phyloP scores from a whole-genome alignment of 768 basidiomycete species.

The Gelatoporia subvermispora region DNA sequence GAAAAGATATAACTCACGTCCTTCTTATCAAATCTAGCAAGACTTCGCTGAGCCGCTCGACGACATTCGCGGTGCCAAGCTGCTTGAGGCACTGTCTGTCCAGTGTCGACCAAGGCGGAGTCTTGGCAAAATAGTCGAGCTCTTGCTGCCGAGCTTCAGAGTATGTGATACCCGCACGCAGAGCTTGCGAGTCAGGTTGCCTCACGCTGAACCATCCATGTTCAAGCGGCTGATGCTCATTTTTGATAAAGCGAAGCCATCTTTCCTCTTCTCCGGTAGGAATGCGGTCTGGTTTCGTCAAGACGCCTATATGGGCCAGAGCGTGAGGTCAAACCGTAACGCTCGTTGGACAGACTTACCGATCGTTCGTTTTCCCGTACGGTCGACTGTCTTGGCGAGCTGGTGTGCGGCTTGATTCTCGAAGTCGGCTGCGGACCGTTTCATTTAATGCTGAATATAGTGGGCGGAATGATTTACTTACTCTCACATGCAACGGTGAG shows the following conservation, averaged over 20 bases:
- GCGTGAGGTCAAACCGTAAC: background rate
- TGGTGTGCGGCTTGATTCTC: conserved; percentile 72
- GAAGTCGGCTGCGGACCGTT: conserved; percentile 53
- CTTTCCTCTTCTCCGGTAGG: conserved; percentile 44
- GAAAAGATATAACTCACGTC: conserved; percentile 33
- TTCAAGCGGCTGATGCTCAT: conserved; percentile 40
- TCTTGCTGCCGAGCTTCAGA: conserved; percentile 55
- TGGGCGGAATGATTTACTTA: conserved; percentile 27
- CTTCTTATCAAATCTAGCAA: conserved; percentile 60
- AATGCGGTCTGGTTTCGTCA: conserved; percentile 75
- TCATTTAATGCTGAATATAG: background rate
- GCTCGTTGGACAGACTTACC: conserved; percentile 34
- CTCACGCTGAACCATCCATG: conserved; percentile 53
- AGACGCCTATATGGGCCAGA: conserved; percentile 42
- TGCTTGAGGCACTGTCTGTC: conserved; percentile 44
- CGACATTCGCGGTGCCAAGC: conserved; percentile 52
- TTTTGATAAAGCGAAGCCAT: conserved; percentile 55
- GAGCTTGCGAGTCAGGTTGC: conserved; percentile 39
- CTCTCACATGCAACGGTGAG: conserved; percentile 62
- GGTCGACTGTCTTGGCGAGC: conserved; percentile 54
- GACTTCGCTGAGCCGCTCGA: conserved; percentile 51
- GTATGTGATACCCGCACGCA: conserved; percentile 54
- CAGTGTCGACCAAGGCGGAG: conserved; percentile 49
- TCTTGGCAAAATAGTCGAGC: conserved; percentile 49
- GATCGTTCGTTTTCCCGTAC: conserved; percentile 61